Evolutionary conservation across 768 basidiomycete species (phyloP).

Genomic region (Suillus luteus): DNA sequence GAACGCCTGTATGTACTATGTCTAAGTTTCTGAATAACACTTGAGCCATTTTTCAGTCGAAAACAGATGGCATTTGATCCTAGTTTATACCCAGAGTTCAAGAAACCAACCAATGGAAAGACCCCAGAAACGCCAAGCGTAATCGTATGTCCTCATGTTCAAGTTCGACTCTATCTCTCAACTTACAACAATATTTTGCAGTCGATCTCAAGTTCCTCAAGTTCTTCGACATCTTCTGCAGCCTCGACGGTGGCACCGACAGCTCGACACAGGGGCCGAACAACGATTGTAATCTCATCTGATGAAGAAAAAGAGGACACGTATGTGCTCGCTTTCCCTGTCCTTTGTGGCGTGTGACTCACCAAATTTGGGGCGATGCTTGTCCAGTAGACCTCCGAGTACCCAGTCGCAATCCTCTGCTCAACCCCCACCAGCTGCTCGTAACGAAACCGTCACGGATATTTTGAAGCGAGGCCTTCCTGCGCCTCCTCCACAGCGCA

Average conservation of each 20-base stretch:
- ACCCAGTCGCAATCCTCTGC: constrained; percentile 10
- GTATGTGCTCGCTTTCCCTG: not conserved
- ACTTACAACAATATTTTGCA: constrained; percentile 8
- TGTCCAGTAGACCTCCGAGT: constrained; percentile 14
- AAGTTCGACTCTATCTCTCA: not conserved
- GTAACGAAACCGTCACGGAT: constrained; percentile 23
- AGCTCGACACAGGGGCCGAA: constrained; percentile 18
- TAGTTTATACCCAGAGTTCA: constrained; percentile 33
- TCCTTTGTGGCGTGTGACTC: constrained; percentile 15
- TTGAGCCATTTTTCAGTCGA: constrained; percentile 20
- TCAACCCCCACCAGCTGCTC: not conserved
- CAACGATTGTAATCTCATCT: constrained; percentile 33
- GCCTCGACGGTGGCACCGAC: constrained; percentile 21
- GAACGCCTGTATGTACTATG: constrained; percentile 26
- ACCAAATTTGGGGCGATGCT: not conserved
- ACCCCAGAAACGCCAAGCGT: constrained; percentile 13
- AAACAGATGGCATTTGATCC: constrained; percentile 29
- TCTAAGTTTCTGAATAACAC: no score
- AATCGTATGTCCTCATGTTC: constrained; percentile 23
- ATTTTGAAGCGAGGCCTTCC: constrained; percentile 28
- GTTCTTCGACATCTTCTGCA: constrained; percentile 21
- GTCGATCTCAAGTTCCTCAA: constrained; percentile 25
- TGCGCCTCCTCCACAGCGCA: constrained; percentile 19
- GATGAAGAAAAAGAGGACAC: constrained; percentile 28
- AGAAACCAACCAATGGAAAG: constrained; percentile 24